Evolutionary conservation across 768 basidiomycete genomes (phyloP), one percentile per base, ranked within the genome.

Genomic region (Macrolepiota dolichaula): DNA sequence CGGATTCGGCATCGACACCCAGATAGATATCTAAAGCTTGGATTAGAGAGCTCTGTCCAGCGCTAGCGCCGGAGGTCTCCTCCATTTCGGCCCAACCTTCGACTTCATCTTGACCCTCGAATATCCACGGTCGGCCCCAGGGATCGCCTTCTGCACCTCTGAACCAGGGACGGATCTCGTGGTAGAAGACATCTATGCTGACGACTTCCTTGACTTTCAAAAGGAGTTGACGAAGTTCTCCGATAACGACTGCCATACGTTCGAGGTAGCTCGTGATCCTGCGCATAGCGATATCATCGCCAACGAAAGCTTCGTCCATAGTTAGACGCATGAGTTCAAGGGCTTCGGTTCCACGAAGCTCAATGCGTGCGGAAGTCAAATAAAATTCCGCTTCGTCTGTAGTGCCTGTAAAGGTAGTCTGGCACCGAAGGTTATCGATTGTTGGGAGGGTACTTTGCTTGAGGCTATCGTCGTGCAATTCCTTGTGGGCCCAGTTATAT

Each of bases 291-390:
- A 85, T 81, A 57, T 79, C 79, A 67, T 91, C 87, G 25, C 83
- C 82, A 42, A 96, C 84, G 79, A 94, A 96, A 29, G 87, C 80
- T 71, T 96, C 95, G 76, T 96, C 93, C 81, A 96, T 87, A 1
- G 85, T 90, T 2, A 81, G 75, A 1, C 89, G 85, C 91, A 97
- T 96, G 55, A 95, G 77, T 40, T 86, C 81, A n/a, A 98, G 85
- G 0, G 89, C 92, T 54, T 88, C 84, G 1, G 91, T 92, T 12
- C 94, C 95, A 25, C 84, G 82, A 17, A 96, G 80, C 71, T 98
- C 96, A 67, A 95, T 92, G 1, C 91, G 84, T 1, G 92, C 86
- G 0, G 94, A 94, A 49, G 87, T 81, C 51, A 96, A 80, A 75
- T 92, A 97, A 69, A 98, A 98, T 63, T 92, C 90, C 55, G 85